phyloP scores from a whole-genome alignment of 371 early-diverging fungal genomes.

The Apophysomyces elegans region DNA sequence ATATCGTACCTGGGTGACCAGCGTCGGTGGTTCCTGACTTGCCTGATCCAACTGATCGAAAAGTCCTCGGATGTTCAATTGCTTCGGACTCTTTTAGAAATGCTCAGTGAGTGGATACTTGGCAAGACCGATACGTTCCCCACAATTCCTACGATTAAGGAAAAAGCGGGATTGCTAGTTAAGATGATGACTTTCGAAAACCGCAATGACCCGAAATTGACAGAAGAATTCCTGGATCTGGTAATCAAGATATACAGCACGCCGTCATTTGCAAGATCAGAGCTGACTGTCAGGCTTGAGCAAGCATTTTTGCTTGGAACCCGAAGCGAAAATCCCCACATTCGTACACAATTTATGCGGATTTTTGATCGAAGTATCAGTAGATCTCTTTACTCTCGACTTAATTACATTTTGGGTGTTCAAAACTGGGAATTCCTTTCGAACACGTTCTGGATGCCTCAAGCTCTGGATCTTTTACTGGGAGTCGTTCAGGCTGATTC shows the following conservation, averaged over 20 bases:
- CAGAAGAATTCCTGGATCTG: slow-evolving; percentile 83
- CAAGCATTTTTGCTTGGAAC: slow-evolving; percentile 93
- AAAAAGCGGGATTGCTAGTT: slow-evolving; percentile 89
- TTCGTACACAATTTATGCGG: slow-evolving; percentile 80
- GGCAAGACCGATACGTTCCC: slow-evolving; percentile 85
- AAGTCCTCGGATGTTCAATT: slow-evolving; percentile 76
- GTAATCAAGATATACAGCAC: slow-evolving; percentile 88
- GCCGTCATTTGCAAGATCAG: slow-evolving; percentile 81
- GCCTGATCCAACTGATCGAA: slow-evolving; percentile 84
- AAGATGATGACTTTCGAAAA: slow-evolving; percentile 88
- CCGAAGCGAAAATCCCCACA: slow-evolving; percentile 71
- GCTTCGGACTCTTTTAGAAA: slow-evolving; percentile 74
- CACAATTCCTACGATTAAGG: slow-evolving; percentile 95
- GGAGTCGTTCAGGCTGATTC: slow-evolving; percentile 62
- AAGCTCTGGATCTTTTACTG: slow-evolving; percentile 86
- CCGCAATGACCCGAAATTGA: slow-evolving; percentile 65
- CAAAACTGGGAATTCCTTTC: slow-evolving; percentile 96
- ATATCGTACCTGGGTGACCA: slow-evolving; percentile 87
- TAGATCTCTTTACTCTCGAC: slow-evolving; percentile 65
- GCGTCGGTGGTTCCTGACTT: slow-evolving; percentile 83
- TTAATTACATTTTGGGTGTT: slow-evolving; percentile 89
- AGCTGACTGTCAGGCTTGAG: slow-evolving; percentile 92
- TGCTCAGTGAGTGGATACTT: slow-evolving; percentile 91
- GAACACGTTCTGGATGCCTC: slow-evolving; percentile 89
- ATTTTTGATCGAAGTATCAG: slow-evolving; percentile 85